phyloP scores from a whole-genome alignment of 352 stramenopile genomes.

The Thraustotheca clavata region DNA sequence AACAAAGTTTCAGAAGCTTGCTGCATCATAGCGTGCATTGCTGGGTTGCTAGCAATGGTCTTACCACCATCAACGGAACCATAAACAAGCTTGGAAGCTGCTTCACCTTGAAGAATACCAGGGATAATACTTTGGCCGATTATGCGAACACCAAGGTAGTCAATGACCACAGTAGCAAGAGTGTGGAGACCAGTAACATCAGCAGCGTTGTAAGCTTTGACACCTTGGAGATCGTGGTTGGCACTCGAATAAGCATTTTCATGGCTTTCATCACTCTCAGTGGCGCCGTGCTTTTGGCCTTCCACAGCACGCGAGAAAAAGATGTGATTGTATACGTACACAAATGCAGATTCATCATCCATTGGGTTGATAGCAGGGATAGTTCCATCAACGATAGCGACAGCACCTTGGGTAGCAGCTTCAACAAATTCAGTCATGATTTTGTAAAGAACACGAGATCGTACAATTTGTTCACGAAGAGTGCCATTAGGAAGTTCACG shows the following conservation, averaged over 20 bases:
- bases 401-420: constrained; percentile 74
- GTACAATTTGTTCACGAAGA: constrained; percentile 87
- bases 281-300: constrained; percentile 65
- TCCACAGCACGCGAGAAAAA: constrained; percentile 94
- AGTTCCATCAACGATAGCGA: constrained; percentile 92
- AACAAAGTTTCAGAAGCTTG: constrained; percentile 76
- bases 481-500: constrained; percentile 66
- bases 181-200: constrained; percentile 90
- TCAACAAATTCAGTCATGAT: constrained; percentile 94
- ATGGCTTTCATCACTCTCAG: constrained; percentile 26
- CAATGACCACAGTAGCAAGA: constrained; percentile 90
- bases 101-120: constrained; percentile 93
- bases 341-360: constrained; percentile 86
- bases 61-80: constrained; percentile 90
- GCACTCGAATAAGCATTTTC: constrained; percentile 77
- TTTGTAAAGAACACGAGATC: constrained; percentile 91
- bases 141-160: constrained; percentile 91
- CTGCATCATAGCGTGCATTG: constrained; percentile 88
- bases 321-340: constrained; percentile 98
- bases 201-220: constrained; percentile 87
- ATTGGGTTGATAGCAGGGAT: constrained; percentile 95
- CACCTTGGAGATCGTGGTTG: constrained; percentile 85
- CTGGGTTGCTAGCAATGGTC: constrained; percentile 83
- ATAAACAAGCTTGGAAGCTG: constrained; percentile 91
- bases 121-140: constrained; percentile 95